Evolutionary conservation across 139 green algal genomes (phyloP).

Genomic region (Raphidocelis subcapitata): DNA sequence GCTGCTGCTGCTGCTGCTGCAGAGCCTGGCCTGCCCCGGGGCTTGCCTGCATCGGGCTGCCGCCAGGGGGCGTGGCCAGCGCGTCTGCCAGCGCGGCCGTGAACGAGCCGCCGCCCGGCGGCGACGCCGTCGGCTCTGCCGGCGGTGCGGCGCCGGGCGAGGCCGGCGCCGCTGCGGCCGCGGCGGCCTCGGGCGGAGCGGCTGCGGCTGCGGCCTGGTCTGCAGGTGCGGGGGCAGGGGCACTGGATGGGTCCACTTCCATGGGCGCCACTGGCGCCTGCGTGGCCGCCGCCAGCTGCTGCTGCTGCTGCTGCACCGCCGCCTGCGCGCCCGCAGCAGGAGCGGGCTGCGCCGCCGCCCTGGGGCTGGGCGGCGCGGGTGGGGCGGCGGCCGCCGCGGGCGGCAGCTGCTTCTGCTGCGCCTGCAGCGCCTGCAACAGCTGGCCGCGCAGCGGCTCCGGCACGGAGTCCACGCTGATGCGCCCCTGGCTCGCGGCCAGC

Average conservation of each 20-base stretch:
- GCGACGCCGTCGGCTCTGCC: neutral
- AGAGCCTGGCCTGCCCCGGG: too few species aligned
- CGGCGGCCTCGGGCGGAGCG: neutral
- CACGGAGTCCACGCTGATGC: neutral
- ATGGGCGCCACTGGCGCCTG: neutral
- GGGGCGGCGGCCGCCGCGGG: neutral
- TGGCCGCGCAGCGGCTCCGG: neutral
- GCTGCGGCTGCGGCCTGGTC: too few species aligned
- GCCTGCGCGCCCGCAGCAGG: neutral
- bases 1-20: too few species aligned
- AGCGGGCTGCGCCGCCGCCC: neutral
- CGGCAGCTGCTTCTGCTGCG: constrained; percentile 7
- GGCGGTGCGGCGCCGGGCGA: neutral
- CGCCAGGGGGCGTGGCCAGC: too few species aligned
- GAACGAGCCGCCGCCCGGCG: too few species aligned
- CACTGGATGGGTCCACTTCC: neutral
- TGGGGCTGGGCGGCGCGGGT: neutral
- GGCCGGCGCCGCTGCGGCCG: neutral
- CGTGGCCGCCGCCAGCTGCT: constrained; percentile 1
- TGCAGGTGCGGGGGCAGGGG: constrained; percentile 4
- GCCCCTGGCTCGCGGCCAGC: neutral
- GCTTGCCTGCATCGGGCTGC: too few species aligned
- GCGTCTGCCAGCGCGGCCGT: too few species aligned
- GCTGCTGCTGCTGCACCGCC: neutral
- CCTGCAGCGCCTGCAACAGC: neutral